A percentile compares a stretch with the other conserved stretches of the same genome.
Conservation (phyloP, 1,284 basidiomycete species). For the Pseudomicrostroma phylloplanum region DNA sequence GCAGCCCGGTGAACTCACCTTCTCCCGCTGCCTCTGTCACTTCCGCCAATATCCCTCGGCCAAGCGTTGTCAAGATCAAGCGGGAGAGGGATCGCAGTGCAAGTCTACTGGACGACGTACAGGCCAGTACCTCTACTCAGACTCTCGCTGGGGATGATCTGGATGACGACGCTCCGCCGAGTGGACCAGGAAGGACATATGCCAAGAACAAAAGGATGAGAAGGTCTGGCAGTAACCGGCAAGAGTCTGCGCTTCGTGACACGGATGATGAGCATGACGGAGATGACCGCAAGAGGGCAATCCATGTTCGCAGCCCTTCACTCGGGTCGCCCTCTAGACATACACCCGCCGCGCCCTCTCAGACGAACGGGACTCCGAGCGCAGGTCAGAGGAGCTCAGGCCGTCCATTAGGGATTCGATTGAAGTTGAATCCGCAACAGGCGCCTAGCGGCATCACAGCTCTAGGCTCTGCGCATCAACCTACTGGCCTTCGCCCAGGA, state of each 20-base stretch:
- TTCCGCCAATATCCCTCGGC: no score
- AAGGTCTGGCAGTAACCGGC: conserved; percentile 18
- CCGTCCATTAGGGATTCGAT: conserved; percentile 22
- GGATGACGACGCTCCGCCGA: conserved; percentile 33
- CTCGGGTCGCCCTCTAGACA: no score
- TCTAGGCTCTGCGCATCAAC: neutral
- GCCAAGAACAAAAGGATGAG: conserved; percentile 29
- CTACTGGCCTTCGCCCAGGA: neutral
- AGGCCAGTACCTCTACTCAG: no score
- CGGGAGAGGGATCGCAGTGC: conserved; percentile 1
- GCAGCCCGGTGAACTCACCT: no score
- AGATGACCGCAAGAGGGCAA: neutral
- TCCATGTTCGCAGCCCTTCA: no score
- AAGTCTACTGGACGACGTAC: no score
- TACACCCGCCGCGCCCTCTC: no score
- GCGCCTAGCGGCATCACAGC: conserved; percentile 3
- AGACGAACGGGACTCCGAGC: no score
- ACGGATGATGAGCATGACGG: conserved; percentile 2
- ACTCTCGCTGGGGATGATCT: conserved; percentile 22
- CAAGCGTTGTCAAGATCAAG: conserved; percentile 11
- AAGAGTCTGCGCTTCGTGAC: neutral
- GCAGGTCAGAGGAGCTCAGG: no score
- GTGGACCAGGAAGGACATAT: conserved; percentile 30
- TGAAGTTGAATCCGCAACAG: conserved; percentile 27
- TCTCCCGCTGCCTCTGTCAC: no score